phyloP scores from a whole-genome alignment of 2,329 filamentous ascomycete species.

The Aurifilum marmelostoma region DNA sequence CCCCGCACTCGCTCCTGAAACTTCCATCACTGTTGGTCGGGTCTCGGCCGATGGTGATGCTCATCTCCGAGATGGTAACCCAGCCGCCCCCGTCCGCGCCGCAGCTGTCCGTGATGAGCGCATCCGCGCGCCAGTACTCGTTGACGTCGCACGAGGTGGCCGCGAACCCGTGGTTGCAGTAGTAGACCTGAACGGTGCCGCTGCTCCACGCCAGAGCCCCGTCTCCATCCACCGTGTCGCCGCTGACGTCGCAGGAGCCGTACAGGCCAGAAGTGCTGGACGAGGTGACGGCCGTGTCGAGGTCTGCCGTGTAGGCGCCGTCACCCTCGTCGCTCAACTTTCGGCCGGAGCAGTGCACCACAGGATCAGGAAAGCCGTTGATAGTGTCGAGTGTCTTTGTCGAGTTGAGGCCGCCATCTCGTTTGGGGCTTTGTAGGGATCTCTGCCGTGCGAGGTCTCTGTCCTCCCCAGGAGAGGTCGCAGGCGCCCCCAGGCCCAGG shows the following conservation, averaged over 20 bases:
- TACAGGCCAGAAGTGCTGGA: slow-evolving; percentile 19
- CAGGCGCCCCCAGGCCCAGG: slow-evolving; percentile 22
- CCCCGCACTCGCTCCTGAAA: slow-evolving; percentile 26
- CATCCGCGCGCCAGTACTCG: slow-evolving; percentile 30
- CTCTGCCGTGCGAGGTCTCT: not conserved
- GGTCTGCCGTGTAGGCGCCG: slow-evolving; percentile 2
- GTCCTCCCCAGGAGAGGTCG: not conserved
- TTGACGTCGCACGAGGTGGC: slow-evolving; percentile 23
- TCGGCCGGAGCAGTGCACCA: slow-evolving; percentile 26
- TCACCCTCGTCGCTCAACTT: slow-evolving; percentile 17
- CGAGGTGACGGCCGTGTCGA: slow-evolving; percentile 18
- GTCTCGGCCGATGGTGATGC: slow-evolving; percentile 27
- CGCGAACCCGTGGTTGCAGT: slow-evolving; percentile 27
- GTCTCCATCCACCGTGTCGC: slow-evolving; percentile 24
- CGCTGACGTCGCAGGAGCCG: slow-evolving; percentile 24
- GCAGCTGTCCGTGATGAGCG: slow-evolving; percentile 26
- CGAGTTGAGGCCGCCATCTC: slow-evolving; percentile 10
- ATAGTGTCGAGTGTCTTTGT: slow-evolving; percentile 18
- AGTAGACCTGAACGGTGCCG: slow-evolving; percentile 27
- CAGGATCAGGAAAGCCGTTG: slow-evolving; percentile 27
- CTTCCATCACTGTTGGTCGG: slow-evolving; percentile 25
- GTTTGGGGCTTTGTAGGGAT: slow-evolving; percentile 4
- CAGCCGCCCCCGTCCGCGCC: slow-evolving; percentile 25
- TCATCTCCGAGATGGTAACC: slow-evolving; percentile 25
- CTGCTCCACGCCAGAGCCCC: slow-evolving; percentile 28